A percentile compares a stretch with the other conserved stretches of the same genome.
These are phyloP conservation scores for Mycena latifolia DNA, from an alignment of 768 basidiomycete species.

Conservation along the genomic window DNA sequence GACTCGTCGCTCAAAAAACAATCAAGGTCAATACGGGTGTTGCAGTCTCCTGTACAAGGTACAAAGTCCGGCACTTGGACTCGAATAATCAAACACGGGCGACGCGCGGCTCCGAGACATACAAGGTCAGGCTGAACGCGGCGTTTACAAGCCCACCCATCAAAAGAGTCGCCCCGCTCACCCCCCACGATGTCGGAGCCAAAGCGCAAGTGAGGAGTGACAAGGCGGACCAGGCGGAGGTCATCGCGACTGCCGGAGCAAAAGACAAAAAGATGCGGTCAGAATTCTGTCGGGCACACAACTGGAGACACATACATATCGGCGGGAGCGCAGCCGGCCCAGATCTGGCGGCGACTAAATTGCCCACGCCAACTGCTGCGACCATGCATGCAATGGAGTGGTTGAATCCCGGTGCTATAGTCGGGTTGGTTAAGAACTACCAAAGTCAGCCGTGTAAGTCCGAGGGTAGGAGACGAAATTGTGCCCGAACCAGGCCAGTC, in stretches of 20 bases:
- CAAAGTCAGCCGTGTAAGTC: constrained; percentile 33
- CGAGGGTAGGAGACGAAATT: not conserved
- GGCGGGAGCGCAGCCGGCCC: constrained; percentile 40
- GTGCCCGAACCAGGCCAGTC: constrained; percentile 42
- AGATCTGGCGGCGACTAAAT: constrained; percentile 43
- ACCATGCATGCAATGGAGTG: constrained; percentile 52
- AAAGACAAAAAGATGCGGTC: too few species aligned
- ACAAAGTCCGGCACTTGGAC: too few species aligned
- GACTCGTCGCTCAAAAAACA: too few species aligned
- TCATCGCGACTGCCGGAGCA: constrained; percentile 44
- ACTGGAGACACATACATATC: constrained; percentile 43
- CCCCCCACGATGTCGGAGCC: constrained; percentile 36
- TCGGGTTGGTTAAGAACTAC: constrained; percentile 43
- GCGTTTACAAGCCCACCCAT: constrained; percentile 43
- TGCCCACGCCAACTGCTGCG: constrained; percentile 46
- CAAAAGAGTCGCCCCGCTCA: constrained; percentile 47
- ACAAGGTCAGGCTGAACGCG: constrained; percentile 38
- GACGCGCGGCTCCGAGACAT: constrained; percentile 26
- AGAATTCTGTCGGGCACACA: too few species aligned
- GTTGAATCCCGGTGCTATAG: constrained; percentile 48
- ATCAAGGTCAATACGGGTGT: too few species aligned
- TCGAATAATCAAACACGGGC: not conserved
- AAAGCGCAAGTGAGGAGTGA: constrained; percentile 42
- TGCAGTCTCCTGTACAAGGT: too few species aligned
- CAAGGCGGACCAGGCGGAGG: constrained; percentile 42